Evolutionary conservation across 768 basidiomycete genomes (phyloP).

Genomic region (Cubamyces lactineus): DNA sequence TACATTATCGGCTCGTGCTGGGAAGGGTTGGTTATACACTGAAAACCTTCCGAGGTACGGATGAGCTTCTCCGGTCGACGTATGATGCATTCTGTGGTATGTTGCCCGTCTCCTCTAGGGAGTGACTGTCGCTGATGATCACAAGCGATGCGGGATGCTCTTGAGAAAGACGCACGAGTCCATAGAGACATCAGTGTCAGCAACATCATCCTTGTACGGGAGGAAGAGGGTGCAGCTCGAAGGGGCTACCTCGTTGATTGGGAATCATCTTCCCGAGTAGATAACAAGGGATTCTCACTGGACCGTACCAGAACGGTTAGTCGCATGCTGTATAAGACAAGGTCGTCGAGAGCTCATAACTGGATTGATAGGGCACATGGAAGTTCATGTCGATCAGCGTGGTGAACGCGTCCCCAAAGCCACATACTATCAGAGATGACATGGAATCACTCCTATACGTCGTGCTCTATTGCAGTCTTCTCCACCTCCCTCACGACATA

Average conservation of each 20-base stretch:
- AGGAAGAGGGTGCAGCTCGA: not conserved
- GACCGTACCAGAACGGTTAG: no score
- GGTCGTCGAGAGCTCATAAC: no score
- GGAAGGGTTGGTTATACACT: conserved; percentile 12
- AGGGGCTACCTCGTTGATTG: not conserved
- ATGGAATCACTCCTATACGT: conserved; percentile 21
- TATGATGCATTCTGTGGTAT: conserved; percentile 13
- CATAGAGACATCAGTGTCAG: conserved; percentile 15
- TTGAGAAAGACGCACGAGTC: conserved; percentile 3
- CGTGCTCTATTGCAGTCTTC: conserved; percentile 13
- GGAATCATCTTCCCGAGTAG: no score
- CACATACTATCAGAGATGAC: conserved; percentile 9
- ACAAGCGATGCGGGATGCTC: conserved; percentile 13
- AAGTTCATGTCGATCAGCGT: conserved; percentile 16
- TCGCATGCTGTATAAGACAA: no score
- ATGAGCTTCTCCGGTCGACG: conserved; percentile 8
- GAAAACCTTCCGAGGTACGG: conserved; percentile 5
- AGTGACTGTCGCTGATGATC: not conserved
- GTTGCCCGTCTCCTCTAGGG: not conserved
- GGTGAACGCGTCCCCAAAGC: not conserved
- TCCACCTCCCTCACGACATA: not conserved
- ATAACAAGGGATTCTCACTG: no score
- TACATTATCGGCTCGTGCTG: conserved; percentile 14
- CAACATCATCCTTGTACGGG: conserved; percentile 13
- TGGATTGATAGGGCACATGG: conserved; percentile 13